Percentiles rank a stretch among this genome's conserved stretches.
phyloP scores from a whole-genome alignment of 371 early-diverging fungal genomes.

The Mortierella polycephala region DNA sequence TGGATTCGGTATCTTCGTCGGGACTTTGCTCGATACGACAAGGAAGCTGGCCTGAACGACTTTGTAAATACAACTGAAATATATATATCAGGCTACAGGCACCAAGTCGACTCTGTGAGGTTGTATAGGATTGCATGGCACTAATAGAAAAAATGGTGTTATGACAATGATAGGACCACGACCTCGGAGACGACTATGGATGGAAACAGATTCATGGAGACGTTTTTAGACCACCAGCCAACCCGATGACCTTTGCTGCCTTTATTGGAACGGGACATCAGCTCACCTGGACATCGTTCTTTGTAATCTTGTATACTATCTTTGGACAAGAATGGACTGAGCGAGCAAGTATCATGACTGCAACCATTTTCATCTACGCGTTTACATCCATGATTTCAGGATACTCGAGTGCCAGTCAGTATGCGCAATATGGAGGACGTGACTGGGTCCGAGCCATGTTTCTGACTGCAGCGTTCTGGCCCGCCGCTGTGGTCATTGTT shows the following conservation, averaged over 20 bases:
- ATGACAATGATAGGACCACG: slow-evolving; percentile 67
- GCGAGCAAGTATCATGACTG: slow-evolving; percentile 82
- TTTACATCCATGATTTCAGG: slow-evolving; percentile 79
- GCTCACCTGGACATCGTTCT: slow-evolving; percentile 67
- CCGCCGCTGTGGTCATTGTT: slow-evolving; percentile 67
- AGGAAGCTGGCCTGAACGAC: slow-evolving; percentile 78
- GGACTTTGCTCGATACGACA: slow-evolving; percentile 85
- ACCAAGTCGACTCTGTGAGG: too few relatives aligned
- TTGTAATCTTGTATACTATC: slow-evolving; percentile 79
- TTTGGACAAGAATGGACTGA: slow-evolving; percentile 80
- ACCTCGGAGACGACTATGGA: slow-evolving; percentile 89
- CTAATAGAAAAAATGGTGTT: too few relatives aligned
- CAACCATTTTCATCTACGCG: slow-evolving; percentile 84
- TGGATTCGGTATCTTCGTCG: slow-evolving; percentile 76
- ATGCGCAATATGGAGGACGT: slow-evolving; percentile 78
- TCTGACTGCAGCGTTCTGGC: slow-evolving; percentile 79
- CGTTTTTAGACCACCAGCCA: slow-evolving; percentile 84
- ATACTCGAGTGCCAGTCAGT: slow-evolving; percentile 76
- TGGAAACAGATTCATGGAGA: slow-evolving; percentile 94
- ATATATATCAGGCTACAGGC: too few relatives aligned
- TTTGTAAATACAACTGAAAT: slow-evolving; percentile 60
- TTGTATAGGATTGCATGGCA: too few relatives aligned
- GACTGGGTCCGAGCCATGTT: slow-evolving; percentile 80
- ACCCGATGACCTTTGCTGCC: slow-evolving; percentile 74
- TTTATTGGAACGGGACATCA: slow-evolving; percentile 82